phyloP scores from a whole-genome alignment of 208 protist species.

The Leishmania arabica region DNA sequence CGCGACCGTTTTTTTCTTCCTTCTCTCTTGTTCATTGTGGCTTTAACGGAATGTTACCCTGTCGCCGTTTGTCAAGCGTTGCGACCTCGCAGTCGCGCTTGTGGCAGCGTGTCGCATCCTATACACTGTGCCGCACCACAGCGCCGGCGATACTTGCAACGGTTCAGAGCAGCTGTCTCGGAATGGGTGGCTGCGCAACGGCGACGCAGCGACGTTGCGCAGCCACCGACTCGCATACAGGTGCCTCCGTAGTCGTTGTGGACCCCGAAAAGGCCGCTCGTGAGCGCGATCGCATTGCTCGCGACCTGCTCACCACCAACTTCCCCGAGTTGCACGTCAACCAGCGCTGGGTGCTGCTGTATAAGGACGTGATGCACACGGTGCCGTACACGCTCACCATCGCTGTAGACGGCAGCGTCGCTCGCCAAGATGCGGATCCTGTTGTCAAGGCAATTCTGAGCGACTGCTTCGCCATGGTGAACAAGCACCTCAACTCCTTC shows the following conservation, averaged over 20 bases:
- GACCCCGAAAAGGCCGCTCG: slow-evolving; percentile 52
- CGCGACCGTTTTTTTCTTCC: background rate
- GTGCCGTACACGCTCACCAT: slow-evolving; percentile 74
- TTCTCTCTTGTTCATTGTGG: background rate
- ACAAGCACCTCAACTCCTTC: slow-evolving; percentile 63
- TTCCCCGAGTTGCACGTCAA: slow-evolving; percentile 30
- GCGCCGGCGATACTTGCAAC: background rate
- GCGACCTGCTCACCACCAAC: slow-evolving; percentile 61
- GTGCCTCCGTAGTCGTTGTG: slow-evolving; percentile 60
- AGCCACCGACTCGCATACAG: slow-evolving; percentile 41
- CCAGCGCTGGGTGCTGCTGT: slow-evolving; percentile 35
- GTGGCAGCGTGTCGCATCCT: background rate
- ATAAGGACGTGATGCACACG: slow-evolving; percentile 63
- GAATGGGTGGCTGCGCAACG: background rate
- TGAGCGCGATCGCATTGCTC: slow-evolving; percentile 69
- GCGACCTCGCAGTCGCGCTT: background rate
- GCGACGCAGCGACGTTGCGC: slow-evolving; percentile 17
- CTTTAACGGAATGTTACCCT: background rate
- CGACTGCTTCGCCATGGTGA: slow-evolving; percentile 65
- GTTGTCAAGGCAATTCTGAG: slow-evolving; percentile 33
- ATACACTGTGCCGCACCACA: slow-evolving; percentile 1
- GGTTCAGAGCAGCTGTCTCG: background rate
- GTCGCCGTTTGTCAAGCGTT: background rate
- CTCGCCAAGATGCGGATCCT: slow-evolving; percentile 15
- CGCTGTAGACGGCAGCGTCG: slow-evolving; percentile 34